Conservation (phyloP, 371 early-diverging fungal species). For the Mucor irregularis region DNA sequence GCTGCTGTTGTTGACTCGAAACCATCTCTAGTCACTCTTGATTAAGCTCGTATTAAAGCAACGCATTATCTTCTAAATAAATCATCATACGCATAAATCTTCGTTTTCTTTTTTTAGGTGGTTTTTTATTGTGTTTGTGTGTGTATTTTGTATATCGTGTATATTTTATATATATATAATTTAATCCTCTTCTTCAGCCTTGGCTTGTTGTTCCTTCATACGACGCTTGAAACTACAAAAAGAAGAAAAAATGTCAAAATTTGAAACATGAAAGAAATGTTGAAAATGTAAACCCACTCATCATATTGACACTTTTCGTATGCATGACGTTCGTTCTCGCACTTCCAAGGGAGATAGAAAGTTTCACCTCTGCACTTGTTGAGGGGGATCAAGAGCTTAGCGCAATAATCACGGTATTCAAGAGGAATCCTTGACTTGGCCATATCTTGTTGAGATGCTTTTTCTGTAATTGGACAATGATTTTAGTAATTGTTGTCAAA, state of each 20-base stretch:
- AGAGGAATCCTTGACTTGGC: constrained; percentile 82
- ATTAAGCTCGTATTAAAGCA: not conserved
- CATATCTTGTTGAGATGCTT: constrained; percentile 87
- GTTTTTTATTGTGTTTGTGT: not conserved
- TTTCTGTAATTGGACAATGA: constrained; percentile 66
- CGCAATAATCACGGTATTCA: constrained; percentile 92
- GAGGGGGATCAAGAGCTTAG: constrained; percentile 84
- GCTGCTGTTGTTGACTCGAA: no score
- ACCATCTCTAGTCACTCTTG: not conserved
- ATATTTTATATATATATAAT: constrained; percentile 3
- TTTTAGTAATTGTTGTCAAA: not conserved
- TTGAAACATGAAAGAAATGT: not conserved
- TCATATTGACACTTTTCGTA: constrained; percentile 97
- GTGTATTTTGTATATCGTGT: constrained; percentile 1
- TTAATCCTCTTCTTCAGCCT: constrained; percentile 25
- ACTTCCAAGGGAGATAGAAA: constrained; percentile 91
- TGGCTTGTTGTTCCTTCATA: constrained; percentile 34
- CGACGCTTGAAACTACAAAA: constrained; percentile 28
- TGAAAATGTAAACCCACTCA: constrained; percentile 63
- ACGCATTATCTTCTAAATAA: no score
- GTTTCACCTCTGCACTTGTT: constrained; percentile 90
- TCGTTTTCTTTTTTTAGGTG: not conserved
- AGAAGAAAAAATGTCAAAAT: not conserved
- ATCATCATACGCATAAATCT: no score
- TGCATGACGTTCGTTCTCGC: constrained; percentile 84